Conservation (phyloP, 805 yeast genomes). For the Sugiyamaella qingdaonensis region DNA sequence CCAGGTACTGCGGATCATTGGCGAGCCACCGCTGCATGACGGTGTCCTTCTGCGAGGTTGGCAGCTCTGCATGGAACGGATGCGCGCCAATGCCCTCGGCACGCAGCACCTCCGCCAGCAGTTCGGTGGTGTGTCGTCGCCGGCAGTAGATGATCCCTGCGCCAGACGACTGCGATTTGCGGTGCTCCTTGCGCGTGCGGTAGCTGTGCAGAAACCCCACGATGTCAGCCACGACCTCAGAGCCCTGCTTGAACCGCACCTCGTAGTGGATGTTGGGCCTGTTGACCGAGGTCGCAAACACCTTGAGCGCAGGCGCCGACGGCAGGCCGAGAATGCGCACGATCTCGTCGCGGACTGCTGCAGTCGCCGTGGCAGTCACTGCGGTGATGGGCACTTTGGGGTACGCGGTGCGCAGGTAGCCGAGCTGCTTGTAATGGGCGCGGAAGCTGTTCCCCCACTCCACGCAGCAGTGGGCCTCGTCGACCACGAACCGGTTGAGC, state of each 20-base stretch:
- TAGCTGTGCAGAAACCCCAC: slow-evolving; percentile 23
- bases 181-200: slow-evolving; percentile 12
- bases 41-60: slow-evolving; percentile 60
- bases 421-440: slow-evolving; percentile 82
- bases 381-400: slow-evolving; percentile 90
- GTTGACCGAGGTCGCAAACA: slow-evolving; percentile 84
- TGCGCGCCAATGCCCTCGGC: slow-evolving; percentile 60
- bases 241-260: slow-evolving; percentile 36
- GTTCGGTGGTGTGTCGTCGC: slow-evolving; percentile 82
- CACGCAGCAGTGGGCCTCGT: slow-evolving; percentile 96
- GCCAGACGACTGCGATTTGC: slow-evolving; percentile 25
- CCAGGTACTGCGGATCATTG: slow-evolving; percentile 47
- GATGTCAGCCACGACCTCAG: slow-evolving; percentile 22
- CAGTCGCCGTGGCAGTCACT: slow-evolving; percentile 89
- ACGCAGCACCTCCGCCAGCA: slow-evolving; percentile 57
- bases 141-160: slow-evolving; percentile 89
- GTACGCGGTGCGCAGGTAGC: slow-evolving; percentile 62
- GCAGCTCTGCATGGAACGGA: slow-evolving; percentile 90
- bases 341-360: slow-evolving; percentile 38
- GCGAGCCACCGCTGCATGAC: slow-evolving; percentile 82
- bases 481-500: slow-evolving; percentile 83
- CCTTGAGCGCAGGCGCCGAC: slow-evolving; percentile 39
- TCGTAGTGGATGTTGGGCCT: slow-evolving; percentile 79
- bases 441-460: slow-evolving; percentile 98
- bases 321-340: slow-evolving; percentile 73